phyloP scores from a whole-genome alignment of 441 rosid genomes.

The Metrosideros polymorpha region DNA sequence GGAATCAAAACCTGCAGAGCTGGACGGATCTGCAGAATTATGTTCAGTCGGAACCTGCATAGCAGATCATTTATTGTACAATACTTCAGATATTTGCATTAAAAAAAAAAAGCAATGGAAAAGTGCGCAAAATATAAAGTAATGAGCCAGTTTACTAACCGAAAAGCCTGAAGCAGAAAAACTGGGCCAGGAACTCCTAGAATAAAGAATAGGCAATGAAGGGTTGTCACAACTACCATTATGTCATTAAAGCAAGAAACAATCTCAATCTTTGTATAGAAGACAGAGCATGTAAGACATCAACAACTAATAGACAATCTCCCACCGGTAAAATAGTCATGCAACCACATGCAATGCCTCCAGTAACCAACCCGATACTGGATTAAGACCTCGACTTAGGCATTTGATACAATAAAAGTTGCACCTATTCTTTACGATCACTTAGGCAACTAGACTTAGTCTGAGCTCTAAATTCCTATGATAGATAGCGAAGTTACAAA shows the following conservation, averaged over 20 bases:
- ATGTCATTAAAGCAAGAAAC: constrained; percentile 2
- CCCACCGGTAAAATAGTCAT: background rate
- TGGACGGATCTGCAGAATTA: constrained; percentile 13
- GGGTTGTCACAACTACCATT: background rate
- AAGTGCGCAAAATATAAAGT: background rate
- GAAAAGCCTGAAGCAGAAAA: constrained; percentile 20
- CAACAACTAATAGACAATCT: background rate
- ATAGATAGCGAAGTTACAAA: background rate
- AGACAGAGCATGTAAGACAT: background rate
- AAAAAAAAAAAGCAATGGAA: background rate
- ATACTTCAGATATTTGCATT: background rate
- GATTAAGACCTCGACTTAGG: background rate
- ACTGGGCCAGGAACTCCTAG: constrained; percentile 55
- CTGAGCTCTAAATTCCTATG: background rate
- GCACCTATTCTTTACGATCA: background rate
- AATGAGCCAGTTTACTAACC: constrained; percentile 20
- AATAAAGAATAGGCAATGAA: background rate
- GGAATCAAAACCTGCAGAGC: constrained; percentile 12
- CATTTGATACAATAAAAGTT: background rate
- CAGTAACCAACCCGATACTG: background rate
- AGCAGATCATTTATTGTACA: background rate
- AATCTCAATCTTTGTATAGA: background rate
- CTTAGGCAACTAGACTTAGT: background rate
- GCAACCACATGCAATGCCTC: background rate
- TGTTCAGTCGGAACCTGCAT: constrained; percentile 22